Evolutionary conservation across 805 yeast genomes (phyloP), one percentile per base, ranked within the genome.

Genomic region (Jamesozyma gamospora): DNA sequence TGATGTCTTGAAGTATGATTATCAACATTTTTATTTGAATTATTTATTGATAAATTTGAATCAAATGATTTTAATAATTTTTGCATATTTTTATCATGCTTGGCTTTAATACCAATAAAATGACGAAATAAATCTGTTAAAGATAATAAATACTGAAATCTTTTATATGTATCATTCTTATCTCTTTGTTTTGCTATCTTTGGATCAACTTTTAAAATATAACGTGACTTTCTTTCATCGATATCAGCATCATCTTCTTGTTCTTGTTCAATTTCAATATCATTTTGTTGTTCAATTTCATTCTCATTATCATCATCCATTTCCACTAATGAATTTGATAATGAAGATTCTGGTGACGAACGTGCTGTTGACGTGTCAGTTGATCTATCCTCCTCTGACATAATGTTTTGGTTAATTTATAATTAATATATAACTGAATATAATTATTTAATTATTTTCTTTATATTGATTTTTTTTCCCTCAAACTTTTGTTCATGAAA

Each of bases 121-220:
- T 87, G 88, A 31, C 94, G 77, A 59, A 88, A 88, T 41, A 90
- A 66, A 46, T 84, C 94, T 0, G 96, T 86, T 31, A 88, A 67
- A 1, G 87, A 82, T 36, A 90, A 65, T 32, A 88, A 66, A 60
- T 88, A 84, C 56, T 76, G 78, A 69, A 85, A 85, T 43, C 97
- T 70, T 49, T 71, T 76, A 21, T 86, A 79, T 0, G 94, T 73
- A 50, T 81, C 92, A 50, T 75, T 83, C 34, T 66, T 71, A 46
- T 70, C 72, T 47, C 67, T 70, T 27, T 65, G 65, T 39, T 71
- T 67, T 36, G 82, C 85, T 2, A 67, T 60, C 43, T 74, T 73
- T 4, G 82, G 77, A 44, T 79, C 86, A 1, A 58, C 56, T 16
- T 66, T 60, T 4, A 79, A 62, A 3, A 79, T 49, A 48, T 61